Percentiles rank a stretch among this genome's conserved stretches.
These are phyloP conservation scores for Laguncularia racemosa DNA, from an alignment of 345 rosid genomes.

Conservation along the genomic window DNA sequence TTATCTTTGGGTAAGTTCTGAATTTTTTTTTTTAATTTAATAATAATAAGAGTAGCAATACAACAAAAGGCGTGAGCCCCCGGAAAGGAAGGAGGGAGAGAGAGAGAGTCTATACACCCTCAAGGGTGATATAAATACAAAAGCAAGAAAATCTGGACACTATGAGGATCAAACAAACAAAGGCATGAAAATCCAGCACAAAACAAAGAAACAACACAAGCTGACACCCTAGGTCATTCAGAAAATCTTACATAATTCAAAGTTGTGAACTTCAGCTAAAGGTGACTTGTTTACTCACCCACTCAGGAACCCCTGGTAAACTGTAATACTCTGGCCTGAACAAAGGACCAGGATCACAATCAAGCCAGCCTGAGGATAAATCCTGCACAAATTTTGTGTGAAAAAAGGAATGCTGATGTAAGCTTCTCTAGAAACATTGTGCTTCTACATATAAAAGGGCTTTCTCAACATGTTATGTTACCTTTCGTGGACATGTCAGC, in stretches of 20 bases:
- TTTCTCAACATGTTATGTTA: conserved; percentile 27
- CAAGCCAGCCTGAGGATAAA: conserved; percentile 88
- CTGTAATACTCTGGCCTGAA: conserved; percentile 64
- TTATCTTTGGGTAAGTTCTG: no score
- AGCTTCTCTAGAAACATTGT: conserved; percentile 4
- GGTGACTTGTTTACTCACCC: conserved; percentile 37
- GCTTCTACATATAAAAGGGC: conserved; percentile 6
- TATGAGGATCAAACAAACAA: no score
- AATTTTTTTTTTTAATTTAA: no score
- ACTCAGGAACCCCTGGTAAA: conserved; percentile 47
- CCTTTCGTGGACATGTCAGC: conserved; percentile 97
- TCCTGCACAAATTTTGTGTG: conserved; percentile 42
- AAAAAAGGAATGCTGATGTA: not conserved
- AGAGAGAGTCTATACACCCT: no score
- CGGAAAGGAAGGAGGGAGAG: no score
- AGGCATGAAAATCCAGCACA: no score
- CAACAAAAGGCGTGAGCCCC: no score
- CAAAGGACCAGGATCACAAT: conserved; percentile 90
- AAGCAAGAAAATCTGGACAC: no score
- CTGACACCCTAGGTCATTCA: not conserved
- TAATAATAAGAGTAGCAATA: no score
- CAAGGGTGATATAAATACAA: no score
- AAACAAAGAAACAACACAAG: no score
- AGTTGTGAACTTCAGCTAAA: no score
- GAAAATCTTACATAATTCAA: not conserved